Evolutionary conservation across 495 filamentous ascomycete species (phyloP), one percentile per base, ranked within the genome.

Genomic region (Talaromyces wortmannii): DNA sequence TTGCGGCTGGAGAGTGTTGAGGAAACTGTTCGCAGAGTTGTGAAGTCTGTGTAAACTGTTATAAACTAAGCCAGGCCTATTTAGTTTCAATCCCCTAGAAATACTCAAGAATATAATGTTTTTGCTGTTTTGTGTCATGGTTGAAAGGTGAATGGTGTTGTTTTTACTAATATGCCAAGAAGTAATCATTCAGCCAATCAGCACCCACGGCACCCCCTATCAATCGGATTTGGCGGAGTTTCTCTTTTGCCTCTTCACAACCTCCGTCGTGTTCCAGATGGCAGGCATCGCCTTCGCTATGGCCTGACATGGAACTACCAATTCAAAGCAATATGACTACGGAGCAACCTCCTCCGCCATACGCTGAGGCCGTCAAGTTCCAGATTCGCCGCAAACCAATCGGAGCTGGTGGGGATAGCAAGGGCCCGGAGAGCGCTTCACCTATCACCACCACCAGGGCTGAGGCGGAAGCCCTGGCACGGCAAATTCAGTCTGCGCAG

Each of bases 1-100:
- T 49, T 74, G 47, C 42, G 60, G 42, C 36, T 61, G 50, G 64
- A 71, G 43, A 59, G 48, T 55, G 61, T 74, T 5, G 46, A 64
- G 47, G 57, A 63, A 15, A 66, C 69, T 2, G 51, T 74, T 18
- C 61, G 55, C n/a, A 46, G 62, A 56, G 55, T 59, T 11, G 31
- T 18, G 13, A 30, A 12, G 7, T 50, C 48, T 13, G 31, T 30
- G 13, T 50, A 32, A 32, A 48, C 11, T n/a, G n/a, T n/a, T n/a
- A n/a, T n/a, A n/a, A n/a, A n/a, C n/a, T n/a, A n/a, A n/a, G n/a
- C n/a, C n/a, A n/a, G n/a, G n/a, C n/a, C n/a, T n/a, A n/a, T n/a
- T n/a, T n/a, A n/a, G n/a, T 23, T 23, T 23, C 23, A 23, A 23
- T 23, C n/a, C n/a, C n/a, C n/a, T 23, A 23, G 23, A 23, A 2